phyloP scores from a whole-genome alignment of 345 rosid species.

The Microthlaspi erraticum region DNA sequence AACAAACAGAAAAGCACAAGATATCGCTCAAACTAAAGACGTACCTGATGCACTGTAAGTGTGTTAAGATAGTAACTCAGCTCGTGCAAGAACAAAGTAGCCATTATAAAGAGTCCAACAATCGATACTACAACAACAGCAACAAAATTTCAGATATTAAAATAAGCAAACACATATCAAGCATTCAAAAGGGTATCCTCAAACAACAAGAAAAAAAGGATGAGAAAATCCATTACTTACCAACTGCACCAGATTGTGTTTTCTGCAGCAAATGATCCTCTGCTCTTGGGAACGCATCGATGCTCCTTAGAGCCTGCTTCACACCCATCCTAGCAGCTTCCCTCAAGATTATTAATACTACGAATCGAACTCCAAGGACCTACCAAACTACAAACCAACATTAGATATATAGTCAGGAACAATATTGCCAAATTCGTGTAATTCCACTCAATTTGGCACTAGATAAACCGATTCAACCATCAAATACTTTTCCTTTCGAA shows the following conservation, averaged over 20 bases:
- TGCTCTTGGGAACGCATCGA: conserved; percentile 96
- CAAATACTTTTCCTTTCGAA: background rate
- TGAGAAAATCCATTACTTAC: conserved; percentile 54
- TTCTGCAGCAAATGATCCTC: conserved; percentile 95
- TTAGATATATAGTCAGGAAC: background rate
- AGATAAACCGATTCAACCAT: background rate
- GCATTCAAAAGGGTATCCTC: background rate
- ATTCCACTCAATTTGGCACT: background rate
- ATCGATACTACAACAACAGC: conserved; percentile 67
- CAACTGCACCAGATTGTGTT: conserved; percentile 94
- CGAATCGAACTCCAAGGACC: conserved; percentile 8
- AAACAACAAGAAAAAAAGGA: background rate
- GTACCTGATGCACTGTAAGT: conserved; percentile 89
- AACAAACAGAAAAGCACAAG: conserved; percentile 10
- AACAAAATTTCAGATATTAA: background rate
- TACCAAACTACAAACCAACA: conserved; percentile 5
- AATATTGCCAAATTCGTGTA: conserved; percentile 15
- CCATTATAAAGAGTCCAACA: conserved; percentile 85
- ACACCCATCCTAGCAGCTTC: conserved; percentile 62
- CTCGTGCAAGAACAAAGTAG: conserved; percentile 86
- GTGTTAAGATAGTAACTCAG: conserved; percentile 79
- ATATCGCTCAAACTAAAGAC: background rate
- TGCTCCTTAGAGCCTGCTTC: conserved; percentile 79
- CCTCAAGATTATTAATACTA: background rate
- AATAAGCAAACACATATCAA: conserved; percentile 1